Conservation (phyloP, 768 basidiomycete species). For the Lactifluus pinguis region DNA sequence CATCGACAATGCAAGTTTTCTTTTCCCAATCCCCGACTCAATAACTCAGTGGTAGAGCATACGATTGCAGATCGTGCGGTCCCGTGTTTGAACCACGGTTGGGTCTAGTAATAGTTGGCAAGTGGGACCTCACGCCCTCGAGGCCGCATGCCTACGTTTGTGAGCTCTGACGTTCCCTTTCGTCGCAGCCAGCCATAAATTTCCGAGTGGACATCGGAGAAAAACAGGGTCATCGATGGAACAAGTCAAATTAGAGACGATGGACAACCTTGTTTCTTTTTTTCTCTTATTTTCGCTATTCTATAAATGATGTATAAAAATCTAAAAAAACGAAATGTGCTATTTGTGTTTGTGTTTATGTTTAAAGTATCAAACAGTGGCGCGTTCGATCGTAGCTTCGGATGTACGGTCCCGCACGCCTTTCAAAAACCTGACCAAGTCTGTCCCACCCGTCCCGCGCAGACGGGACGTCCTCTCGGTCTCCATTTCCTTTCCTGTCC, state of each 20-base stretch:
- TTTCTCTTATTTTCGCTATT: too few relatives aligned
- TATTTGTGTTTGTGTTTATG: neutral
- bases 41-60: conserved; percentile 47
- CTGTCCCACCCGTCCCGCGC: conserved; percentile 51
- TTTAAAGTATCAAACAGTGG: neutral
- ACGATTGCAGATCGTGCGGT: conserved; percentile 50
- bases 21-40: conserved; percentile 10
- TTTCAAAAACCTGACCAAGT: conserved; percentile 48
- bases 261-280: too few relatives aligned
- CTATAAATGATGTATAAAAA: neutral
- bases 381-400: conserved; percentile 24
- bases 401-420: conserved; percentile 43
- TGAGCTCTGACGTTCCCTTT: neutral
- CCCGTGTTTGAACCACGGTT: conserved; percentile 52
- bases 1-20: too few relatives aligned
- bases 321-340: neutral
- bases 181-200: too few relatives aligned
- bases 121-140: too few relatives aligned
- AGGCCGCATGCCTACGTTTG: too few relatives aligned
- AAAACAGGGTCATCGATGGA: neutral
- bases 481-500: neutral
- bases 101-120: conserved; percentile 24
- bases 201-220: neutral
- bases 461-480: conserved; percentile 23
- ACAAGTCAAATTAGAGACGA: too few relatives aligned